Evolutionary conservation across 176 grass and related monocot genomes (phyloP).

Genomic region (Elaeis guineensis): DNA sequence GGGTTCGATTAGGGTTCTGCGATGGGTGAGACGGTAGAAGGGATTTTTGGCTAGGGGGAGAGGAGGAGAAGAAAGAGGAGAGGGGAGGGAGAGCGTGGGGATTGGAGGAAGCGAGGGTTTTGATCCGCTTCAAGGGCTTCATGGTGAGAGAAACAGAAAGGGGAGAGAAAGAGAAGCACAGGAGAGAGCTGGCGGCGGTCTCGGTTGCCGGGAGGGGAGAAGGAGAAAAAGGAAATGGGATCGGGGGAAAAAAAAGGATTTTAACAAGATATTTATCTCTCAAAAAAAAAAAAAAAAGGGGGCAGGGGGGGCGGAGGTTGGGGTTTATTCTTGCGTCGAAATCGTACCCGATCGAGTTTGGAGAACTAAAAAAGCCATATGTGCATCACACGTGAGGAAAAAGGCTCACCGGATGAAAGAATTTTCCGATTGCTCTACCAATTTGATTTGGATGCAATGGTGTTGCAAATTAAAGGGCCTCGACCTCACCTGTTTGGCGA

Average conservation of each 20-base stretch:
- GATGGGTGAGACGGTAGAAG: background rate
- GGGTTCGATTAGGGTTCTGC: background rate
- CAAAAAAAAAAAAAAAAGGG: no score
- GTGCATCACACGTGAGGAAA: no score
- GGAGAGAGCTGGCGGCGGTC: slow-evolving; percentile 15
- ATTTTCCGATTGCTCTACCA: no score
- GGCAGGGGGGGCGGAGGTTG: no score
- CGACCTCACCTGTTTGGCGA: no score
- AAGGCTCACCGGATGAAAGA: no score
- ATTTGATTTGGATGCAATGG: no score
- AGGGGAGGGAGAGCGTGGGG: background rate
- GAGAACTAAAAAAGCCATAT: no score
- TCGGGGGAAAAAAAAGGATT: slow-evolving; percentile 4
- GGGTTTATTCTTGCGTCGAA: no score
- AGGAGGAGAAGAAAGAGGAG: background rate
- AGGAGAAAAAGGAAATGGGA: background rate
- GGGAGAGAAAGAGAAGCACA: background rate
- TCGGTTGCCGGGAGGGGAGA: slow-evolving; percentile 28
- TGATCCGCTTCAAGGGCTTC: slow-evolving; percentile 9
- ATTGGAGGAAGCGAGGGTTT: background rate
- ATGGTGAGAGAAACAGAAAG: background rate
- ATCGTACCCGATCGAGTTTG: no score
- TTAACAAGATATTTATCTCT: no score
- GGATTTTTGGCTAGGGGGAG: background rate
- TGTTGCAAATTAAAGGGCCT: no score